Evolutionary conservation across 768 basidiomycete species (phyloP), one percentile per base, ranked within the genome.

Genomic region (Phlegmacium glaucopus): DNA sequence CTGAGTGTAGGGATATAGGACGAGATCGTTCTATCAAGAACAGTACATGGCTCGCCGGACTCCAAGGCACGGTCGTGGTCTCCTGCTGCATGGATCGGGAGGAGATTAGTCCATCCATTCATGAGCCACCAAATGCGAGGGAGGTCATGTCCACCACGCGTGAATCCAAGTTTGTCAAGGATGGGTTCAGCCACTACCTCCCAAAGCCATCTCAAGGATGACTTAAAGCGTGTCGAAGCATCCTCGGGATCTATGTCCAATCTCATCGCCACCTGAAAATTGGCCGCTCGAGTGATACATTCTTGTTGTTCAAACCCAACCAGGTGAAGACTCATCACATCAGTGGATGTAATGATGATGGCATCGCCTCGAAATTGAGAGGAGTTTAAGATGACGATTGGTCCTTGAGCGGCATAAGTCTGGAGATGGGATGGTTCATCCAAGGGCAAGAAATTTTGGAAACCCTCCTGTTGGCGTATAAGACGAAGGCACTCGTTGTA

Each of bases 21-120:
- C 2, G 54, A n/a, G 55, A 58, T 39, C 1, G 44, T 51, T 22
- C 56, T 44, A 25, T 52, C 56, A 13, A 52, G 26, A 6, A 58
- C 53, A 6, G 48, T 47, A 32, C 54, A 55, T 17, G 48, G 29
- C 27, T 50, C 51, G 11, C 54, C 48, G 1, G 42, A 48, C 18
- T 32, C 28, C 39, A 32, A 22, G 7, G 53, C 56, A 29, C 26
- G 18, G 10, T 28, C 42, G 28, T 55, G 51, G 39, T 58, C 54
- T 11, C 56, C 56, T 11, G 56, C 56, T 26, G 56, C 56, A 34
- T 58, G 56, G 17, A 58, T 50, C 13, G 56, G 56, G 1, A 58
- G 26, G 25, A 45, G 9, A 9, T 30, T 30, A 3, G 45, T 39
- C 47, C 49, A 49, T 12, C 42, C 51, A 17, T 39, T 55, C 17